A percentile compares a stretch with the other conserved stretches of the same genome.
Conservation (phyloP, 2,329 filamentous ascomycete species). For the Sclerotinia spermophila region DNA sequence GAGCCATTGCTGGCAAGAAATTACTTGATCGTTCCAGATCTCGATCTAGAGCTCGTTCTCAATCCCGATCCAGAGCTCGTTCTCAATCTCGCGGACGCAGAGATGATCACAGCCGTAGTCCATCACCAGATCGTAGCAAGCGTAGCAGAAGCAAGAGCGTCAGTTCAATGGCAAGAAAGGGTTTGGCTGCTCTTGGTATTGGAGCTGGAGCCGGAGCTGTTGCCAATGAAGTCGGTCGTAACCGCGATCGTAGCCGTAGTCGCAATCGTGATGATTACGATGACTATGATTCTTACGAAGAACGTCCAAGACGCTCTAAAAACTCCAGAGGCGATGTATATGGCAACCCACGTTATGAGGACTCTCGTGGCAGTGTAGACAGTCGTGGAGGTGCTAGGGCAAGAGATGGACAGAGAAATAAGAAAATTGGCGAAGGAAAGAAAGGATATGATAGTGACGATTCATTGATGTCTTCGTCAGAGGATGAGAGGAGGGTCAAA, state of each 20-base stretch:
- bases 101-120: conserved; percentile 35
- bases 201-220: conserved; percentile 43
- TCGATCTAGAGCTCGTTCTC: conserved; percentile 42
- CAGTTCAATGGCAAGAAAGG: conserved; percentile 58
- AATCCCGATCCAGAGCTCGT: conserved; percentile 38
- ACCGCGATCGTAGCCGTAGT: conserved; percentile 27
- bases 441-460: conserved; percentile 42
- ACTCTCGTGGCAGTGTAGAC: conserved; percentile 32
- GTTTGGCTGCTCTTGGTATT: conserved; percentile 59
- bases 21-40: conserved; percentile 51
- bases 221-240: conserved; percentile 28
- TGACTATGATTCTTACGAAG: conserved; percentile 29
- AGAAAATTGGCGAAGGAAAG: conserved; percentile 34
- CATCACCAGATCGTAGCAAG: conserved; percentile 38
- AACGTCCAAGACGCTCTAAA: conserved; percentile 16
- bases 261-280: conserved; percentile 28
- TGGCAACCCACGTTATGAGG: conserved; percentile 32
- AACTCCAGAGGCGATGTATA: conserved; percentile 29
- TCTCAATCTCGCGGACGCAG: conserved; percentile 28
- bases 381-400: conserved; percentile 24
- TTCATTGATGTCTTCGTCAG: conserved; percentile 54
- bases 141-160: conserved; percentile 62
- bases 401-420: conserved; percentile 31
- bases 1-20: conserved; percentile 60
- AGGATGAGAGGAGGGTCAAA: conserved; percentile 60